Evolutionary conservation across 495 filamentous ascomycete species (phyloP).

Genomic region (Chaetomium fimeti): DNA sequence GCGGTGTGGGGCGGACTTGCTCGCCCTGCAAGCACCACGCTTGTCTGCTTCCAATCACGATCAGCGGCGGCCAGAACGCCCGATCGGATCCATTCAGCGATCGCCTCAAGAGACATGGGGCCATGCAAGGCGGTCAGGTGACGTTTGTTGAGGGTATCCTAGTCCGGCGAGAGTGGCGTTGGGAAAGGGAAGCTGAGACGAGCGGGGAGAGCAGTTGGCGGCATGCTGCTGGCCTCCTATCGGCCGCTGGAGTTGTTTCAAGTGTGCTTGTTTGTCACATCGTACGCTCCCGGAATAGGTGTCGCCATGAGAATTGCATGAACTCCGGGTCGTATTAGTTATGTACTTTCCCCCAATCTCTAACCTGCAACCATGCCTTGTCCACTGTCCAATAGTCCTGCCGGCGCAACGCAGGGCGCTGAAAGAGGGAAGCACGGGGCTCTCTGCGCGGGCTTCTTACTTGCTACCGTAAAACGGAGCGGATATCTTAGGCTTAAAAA

Average conservation of each 20-base stretch:
- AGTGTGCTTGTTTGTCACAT: slow-evolving; percentile 9
- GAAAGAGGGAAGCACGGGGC: slow-evolving; percentile 30
- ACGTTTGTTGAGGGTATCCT: slow-evolving; percentile 25
- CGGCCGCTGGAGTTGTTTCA: slow-evolving; percentile 6
- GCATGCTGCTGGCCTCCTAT: neutral
- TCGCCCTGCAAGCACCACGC: neutral
- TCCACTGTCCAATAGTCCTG: slow-evolving; percentile 6
- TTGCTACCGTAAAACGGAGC: slow-evolving; percentile 26
- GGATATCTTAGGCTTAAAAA: slow-evolving; percentile 34
- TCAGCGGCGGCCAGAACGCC: neutral
- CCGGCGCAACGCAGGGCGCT: slow-evolving; percentile 28
- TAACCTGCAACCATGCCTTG: slow-evolving; percentile 1
- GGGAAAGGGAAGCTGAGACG: slow-evolving; percentile 13
- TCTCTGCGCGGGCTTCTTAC: slow-evolving; percentile 31
- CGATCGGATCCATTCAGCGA: slow-evolving; percentile 30
- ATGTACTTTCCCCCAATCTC: neutral
- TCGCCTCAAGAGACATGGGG: slow-evolving; percentile 13
- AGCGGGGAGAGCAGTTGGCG: neutral
- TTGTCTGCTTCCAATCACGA: slow-evolving; percentile 11
- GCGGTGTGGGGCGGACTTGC: neutral
- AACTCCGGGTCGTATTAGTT: neutral
- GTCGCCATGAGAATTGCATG: neutral
- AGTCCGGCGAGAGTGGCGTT: slow-evolving; percentile 13
- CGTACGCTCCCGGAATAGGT: neutral
- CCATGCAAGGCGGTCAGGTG: slow-evolving; percentile 38